Evolutionary conservation across 345 rosid species (phyloP).

Genomic region (Lepidium sativum): DNA sequence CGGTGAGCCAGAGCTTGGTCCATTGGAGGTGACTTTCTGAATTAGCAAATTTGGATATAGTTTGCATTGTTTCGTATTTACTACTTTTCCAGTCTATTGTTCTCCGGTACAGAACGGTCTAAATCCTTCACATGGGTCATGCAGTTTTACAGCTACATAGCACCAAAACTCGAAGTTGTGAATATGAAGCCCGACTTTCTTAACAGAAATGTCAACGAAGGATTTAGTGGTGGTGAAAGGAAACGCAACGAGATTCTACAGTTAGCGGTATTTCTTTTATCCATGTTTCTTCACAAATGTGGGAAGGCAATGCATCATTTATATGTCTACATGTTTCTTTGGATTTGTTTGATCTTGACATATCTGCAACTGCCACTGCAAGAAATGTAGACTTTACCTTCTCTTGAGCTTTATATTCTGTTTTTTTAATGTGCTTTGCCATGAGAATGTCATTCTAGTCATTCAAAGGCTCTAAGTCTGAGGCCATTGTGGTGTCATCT

Average conservation of each 20-base stretch:
- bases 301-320: neutral
- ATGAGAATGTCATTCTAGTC: neutral
- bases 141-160: slow-evolving; percentile 78
- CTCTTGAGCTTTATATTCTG: neutral
- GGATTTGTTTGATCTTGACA: neutral
- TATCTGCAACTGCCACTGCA: neutral
- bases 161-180: slow-evolving; percentile 71
- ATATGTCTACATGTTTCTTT: neutral
- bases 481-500: neutral
- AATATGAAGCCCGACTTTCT: slow-evolving; percentile 91
- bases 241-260: slow-evolving; percentile 94
- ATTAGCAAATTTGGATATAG: neutral
- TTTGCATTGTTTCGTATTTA: neutral
- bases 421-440: neutral
- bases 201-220: slow-evolving; percentile 96
- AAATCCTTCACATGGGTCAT: slow-evolving; percentile 19
- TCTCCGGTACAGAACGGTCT: neutral
- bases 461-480: neutral
- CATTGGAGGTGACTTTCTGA: slow-evolving; percentile 50
- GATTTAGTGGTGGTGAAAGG: slow-evolving; percentile 97
- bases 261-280: slow-evolving; percentile 56
- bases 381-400: neutral
- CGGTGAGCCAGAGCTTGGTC: slow-evolving; percentile 76
- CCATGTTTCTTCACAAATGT: neutral
- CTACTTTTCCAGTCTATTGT: neutral